Percentiles rank a stretch among this genome's conserved stretches.
Evolutionary conservation across 108 stramenopile species (phyloP).

Genomic region (Cyclostephanos tholiformis): DNA sequence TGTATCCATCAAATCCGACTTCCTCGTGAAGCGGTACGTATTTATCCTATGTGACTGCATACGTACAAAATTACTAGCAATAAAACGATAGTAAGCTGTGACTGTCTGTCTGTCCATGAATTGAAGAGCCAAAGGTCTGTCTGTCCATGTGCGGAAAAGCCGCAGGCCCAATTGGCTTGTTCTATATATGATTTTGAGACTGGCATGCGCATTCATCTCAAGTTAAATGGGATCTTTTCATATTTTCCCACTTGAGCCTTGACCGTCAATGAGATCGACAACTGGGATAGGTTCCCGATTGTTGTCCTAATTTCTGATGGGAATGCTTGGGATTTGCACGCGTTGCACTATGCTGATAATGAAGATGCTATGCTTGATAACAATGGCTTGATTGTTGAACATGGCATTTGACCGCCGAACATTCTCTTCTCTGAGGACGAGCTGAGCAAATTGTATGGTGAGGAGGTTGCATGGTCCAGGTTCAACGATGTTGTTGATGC

Average conservation of each 20-base stretch:
- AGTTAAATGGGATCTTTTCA: slow-evolving; percentile 1
- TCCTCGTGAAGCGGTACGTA: too few species aligned
- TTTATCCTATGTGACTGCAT: too few species aligned
- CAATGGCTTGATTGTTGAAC: background rate
- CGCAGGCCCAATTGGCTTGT: too few species aligned
- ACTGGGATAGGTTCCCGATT: background rate
- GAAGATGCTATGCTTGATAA: slow-evolving; percentile 27
- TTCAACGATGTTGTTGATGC: background rate
- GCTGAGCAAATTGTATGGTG: background rate
- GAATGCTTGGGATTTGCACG: slow-evolving; percentile 17
- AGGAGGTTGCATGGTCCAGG: background rate
- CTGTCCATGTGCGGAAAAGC: too few species aligned
- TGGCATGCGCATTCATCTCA: background rate
- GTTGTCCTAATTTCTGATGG: slow-evolving; percentile 19
- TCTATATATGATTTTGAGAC: background rate
- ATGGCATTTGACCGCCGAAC: background rate
- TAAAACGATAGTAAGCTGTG: too few species aligned
- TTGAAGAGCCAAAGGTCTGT: too few species aligned
- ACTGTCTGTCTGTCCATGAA: too few species aligned
- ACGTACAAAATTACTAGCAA: too few species aligned
- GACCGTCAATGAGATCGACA: slow-evolving; percentile 7
- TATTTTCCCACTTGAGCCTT: background rate
- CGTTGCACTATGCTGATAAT: slow-evolving; percentile 14
- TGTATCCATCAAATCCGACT: too few species aligned
- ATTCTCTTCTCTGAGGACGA: background rate